phyloP scores from a whole-genome alignment of 2,329 filamentous ascomycete genomes.

The Domatiomyces globalis region DNA sequence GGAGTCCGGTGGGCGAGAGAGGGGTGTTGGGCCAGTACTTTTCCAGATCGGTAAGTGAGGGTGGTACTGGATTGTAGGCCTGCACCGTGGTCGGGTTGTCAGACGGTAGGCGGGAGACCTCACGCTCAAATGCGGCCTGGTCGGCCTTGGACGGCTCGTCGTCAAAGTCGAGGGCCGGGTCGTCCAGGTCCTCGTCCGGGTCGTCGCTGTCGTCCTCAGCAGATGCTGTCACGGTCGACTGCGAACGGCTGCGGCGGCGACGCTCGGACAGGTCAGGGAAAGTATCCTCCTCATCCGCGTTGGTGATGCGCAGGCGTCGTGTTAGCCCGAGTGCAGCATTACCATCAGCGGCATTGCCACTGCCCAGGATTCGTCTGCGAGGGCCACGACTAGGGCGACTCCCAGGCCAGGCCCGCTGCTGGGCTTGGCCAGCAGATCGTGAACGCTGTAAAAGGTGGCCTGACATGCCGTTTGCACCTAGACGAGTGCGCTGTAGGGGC shows the following conservation, averaged over 20 bases:
- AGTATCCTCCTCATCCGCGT: background rate
- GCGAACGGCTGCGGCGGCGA: background rate
- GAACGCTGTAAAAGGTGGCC: background rate
- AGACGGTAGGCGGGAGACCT: background rate
- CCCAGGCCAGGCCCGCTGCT: background rate
- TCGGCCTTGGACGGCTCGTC: background rate
- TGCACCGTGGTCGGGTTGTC: background rate
- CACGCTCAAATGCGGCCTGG: background rate
- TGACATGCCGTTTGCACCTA: background rate
- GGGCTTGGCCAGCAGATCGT: background rate
- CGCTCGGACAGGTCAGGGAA: background rate
- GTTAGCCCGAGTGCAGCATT: background rate
- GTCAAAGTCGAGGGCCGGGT: background rate
- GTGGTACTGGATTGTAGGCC: background rate
- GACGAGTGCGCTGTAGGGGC: background rate
- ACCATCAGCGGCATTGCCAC: background rate
- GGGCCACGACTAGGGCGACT: background rate
- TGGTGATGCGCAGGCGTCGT: background rate
- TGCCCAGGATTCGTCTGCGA: background rate
- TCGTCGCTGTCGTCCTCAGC: background rate
- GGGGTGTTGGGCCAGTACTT: constrained; percentile 19
- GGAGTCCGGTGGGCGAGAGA: constrained; percentile 9
- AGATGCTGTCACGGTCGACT: background rate
- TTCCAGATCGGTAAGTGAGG: constrained; percentile 8
- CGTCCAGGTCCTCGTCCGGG: background rate